Evolutionary conservation across 2,329 filamentous ascomycete genomes (phyloP), one percentile per base, ranked within the genome.

Genomic region (Colletotrichum horii): DNA sequence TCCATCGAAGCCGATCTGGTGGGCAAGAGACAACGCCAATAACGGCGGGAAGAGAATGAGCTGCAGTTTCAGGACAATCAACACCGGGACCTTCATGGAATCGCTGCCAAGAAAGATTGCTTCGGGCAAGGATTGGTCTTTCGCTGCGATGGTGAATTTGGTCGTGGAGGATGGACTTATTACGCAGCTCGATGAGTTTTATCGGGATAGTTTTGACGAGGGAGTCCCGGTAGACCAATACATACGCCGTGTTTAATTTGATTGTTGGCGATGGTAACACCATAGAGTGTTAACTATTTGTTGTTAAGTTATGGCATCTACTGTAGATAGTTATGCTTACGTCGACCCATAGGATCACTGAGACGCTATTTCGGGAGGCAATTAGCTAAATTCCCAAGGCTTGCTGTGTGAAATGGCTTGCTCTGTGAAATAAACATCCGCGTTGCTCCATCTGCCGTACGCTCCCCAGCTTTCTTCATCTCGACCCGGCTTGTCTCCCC

Each of bases 281-380:
- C 12, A 15, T 6, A 34, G 32, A 34, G n/a, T n/a, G n/a, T n/a
- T n/a, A n/a, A n/a, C n/a, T n/a, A n/a, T n/a, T n/a, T n/a, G n/a
- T n/a, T n/a, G n/a, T n/a, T n/a, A n/a, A n/a, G n/a, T n/a, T n/a
- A n/a, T n/a, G n/a, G n/a, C n/a, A n/a, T n/a, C n/a, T n/a, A n/a
- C n/a, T n/a, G n/a, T n/a, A n/a, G n/a, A n/a, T n/a, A n/a, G n/a
- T n/a, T n/a, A n/a, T n/a, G n/a, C n/a, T n/a, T n/a, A n/a, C n/a
- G n/a, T n/a, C n/a, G n/a, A n/a, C n/a, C n/a, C n/a, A n/a, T n/a
- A n/a, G n/a, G n/a, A n/a, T n/a, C n/a, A n/a, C n/a, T n/a, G n/a
- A n/a, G n/a, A n/a, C 5, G 3, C 38, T 48, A n/a, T n/a, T 0
- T 1, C 12, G 38, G 0, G 12, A 12, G 38, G n/a, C 1, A 1